Conservation (phyloP, 345 rosid genomes). For the Lumnitzera littorea region DNA sequence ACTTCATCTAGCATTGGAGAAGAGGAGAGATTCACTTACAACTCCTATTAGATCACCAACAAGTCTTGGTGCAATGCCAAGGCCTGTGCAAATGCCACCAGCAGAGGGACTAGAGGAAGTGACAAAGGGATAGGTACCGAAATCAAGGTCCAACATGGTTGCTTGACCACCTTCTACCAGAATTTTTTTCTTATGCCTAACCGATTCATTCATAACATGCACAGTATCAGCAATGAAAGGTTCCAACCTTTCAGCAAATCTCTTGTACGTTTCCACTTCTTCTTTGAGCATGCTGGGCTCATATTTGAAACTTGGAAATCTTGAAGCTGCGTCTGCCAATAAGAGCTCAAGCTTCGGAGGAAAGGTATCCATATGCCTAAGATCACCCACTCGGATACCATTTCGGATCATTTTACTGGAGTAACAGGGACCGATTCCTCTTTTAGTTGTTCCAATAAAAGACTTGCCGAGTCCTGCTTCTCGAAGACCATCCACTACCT, state of each 20-base stretch:
- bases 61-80: slow-evolving; percentile 89
- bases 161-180: slow-evolving; percentile 99
- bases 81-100: slow-evolving; percentile 94
- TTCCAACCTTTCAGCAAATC: slow-evolving; percentile 87
- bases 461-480: slow-evolving; percentile 89
- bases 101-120: slow-evolving; percentile 98
- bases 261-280: slow-evolving; percentile 88
- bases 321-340: slow-evolving; percentile 67
- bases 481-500: slow-evolving; percentile 76
- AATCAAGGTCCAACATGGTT: slow-evolving; percentile 92
- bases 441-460: slow-evolving; percentile 84
- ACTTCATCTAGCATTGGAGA: not conserved
- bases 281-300: slow-evolving; percentile 65
- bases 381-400: slow-evolving; percentile 87
- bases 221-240: slow-evolving; percentile 87
- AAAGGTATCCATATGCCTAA: slow-evolving; percentile 90
- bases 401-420: slow-evolving; percentile 79
- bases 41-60: slow-evolving; percentile 94
- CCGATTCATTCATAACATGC: slow-evolving; percentile 72
- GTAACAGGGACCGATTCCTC: slow-evolving; percentile 94
- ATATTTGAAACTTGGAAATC: slow-evolving; percentile 65
- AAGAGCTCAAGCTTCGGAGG: slow-evolving; percentile 81
- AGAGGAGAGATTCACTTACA: slow-evolving; percentile 34
- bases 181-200: slow-evolving; percentile 66
- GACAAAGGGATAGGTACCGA: slow-evolving; percentile 95